Conservation (phyloP, 2,329 filamentous ascomycete genomes). For the Fusarium virguliforme region DNA sequence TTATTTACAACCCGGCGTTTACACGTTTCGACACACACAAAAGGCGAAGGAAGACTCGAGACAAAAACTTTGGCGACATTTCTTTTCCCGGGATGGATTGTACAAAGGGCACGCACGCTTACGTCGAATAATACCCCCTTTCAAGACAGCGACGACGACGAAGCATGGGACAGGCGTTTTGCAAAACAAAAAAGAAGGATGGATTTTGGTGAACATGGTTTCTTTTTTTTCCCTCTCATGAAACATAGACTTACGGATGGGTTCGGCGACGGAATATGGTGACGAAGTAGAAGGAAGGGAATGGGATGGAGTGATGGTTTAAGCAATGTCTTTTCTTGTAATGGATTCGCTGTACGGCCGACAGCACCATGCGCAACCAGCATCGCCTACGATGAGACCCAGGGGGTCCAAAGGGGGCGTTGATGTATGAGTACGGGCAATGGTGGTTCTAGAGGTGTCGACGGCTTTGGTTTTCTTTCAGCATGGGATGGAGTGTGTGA, state of each 20-base stretch:
- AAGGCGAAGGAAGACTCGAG: slow-evolving; percentile 39
- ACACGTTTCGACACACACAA: slow-evolving; percentile 37
- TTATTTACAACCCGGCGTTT: slow-evolving; percentile 42
- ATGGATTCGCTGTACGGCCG: slow-evolving; percentile 39
- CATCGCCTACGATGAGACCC: slow-evolving; percentile 33
- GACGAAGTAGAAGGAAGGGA: slow-evolving; percentile 36
- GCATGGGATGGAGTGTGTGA: slow-evolving; percentile 19
- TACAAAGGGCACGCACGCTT: slow-evolving; percentile 40
- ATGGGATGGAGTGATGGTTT: slow-evolving; percentile 20
- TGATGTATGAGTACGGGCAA: slow-evolving; percentile 17
- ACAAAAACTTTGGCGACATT: slow-evolving; percentile 46
- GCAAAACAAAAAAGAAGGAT: slow-evolving; percentile 41
- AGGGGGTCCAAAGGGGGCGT: slow-evolving; percentile 32
- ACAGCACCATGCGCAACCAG: slow-evolving; percentile 24
- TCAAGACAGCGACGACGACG: slow-evolving; percentile 40
- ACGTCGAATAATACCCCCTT: slow-evolving; percentile 43
- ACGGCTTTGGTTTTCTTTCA: slow-evolving; percentile 38
- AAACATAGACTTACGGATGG: slow-evolving; percentile 45
- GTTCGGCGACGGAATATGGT: slow-evolving; percentile 41
- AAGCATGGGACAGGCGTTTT: slow-evolving; percentile 48
- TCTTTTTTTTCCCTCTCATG: slow-evolving; percentile 28
- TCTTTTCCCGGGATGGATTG: slow-evolving; percentile 46
- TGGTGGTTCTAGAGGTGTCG: slow-evolving; percentile 28
- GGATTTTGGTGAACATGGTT: slow-evolving; percentile 29
- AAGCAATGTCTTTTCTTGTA: slow-evolving; percentile 37